A percentile compares a stretch with the other conserved stretches of the same genome.
Evolutionary conservation across 345 rosid species (phyloP).

Genomic region (Rubroshorea leprosula): DNA sequence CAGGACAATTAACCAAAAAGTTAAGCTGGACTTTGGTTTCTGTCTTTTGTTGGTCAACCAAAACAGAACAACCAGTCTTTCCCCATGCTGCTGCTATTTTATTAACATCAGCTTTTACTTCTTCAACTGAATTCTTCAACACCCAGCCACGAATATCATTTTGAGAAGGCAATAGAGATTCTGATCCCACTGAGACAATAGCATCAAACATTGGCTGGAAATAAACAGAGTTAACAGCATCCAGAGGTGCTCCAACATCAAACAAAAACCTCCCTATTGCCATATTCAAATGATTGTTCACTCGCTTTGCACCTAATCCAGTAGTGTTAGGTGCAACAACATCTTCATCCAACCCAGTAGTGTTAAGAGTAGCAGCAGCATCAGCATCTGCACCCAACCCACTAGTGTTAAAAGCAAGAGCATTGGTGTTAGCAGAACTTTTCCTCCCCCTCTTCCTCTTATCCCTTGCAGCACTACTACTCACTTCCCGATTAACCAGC

Average conservation of each 20-base stretch:
- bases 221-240: slow-evolving; percentile 59
- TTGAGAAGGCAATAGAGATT: slow-evolving; percentile 40
- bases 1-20: slow-evolving; percentile 57
- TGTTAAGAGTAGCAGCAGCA: background rate
- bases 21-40: slow-evolving; percentile 36
- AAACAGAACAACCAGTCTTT: slow-evolving; percentile 66
- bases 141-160: slow-evolving; percentile 70
- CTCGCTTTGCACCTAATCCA: slow-evolving; percentile 28
- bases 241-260: slow-evolving; percentile 69
- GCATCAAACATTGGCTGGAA: slow-evolving; percentile 67
- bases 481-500: slow-evolving; percentile 30
- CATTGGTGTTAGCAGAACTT: slow-evolving; percentile 22
- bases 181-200: slow-evolving; percentile 49
- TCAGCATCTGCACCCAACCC: background rate
- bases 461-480: slow-evolving; percentile 22
- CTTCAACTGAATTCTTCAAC: slow-evolving; percentile 65
- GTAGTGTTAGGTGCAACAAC: slow-evolving; percentile 8
- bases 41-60: slow-evolving; percentile 61
- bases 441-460: slow-evolving; percentile 46
- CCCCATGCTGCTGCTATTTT: slow-evolving; percentile 42
- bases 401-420: too few relatives aligned
- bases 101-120: slow-evolving; percentile 50
- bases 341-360: background rate
- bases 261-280: slow-evolving; percentile 62
- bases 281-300: slow-evolving; percentile 35